Percentiles rank a stretch among this genome's conserved stretches.
phyloP scores from a whole-genome alignment of 768 basidiomycete genomes.

The Russula sp. region DNA sequence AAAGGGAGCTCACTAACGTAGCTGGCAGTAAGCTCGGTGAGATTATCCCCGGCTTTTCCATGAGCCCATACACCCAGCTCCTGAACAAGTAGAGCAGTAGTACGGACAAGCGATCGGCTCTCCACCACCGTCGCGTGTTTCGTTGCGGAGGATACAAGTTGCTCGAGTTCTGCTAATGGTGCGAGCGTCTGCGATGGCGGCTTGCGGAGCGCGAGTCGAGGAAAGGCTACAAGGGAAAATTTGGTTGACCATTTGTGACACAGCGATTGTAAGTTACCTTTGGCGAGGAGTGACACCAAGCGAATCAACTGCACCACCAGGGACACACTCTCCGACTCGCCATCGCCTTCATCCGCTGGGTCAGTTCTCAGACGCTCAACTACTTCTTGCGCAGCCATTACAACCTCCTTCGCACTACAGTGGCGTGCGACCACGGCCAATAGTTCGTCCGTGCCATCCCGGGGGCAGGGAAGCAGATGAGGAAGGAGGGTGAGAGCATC shows the following conservation, averaged over 20 bases:
- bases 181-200: conserved; percentile 12
- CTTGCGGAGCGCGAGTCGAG: conserved; percentile 24
- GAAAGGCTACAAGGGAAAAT: conserved; percentile 23
- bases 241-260: neutral
- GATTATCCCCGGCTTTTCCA: conserved; percentile 3
- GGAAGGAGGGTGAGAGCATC: conserved; percentile 39
- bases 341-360: conserved; percentile 22
- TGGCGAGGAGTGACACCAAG: conserved; percentile 24
- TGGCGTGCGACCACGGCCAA: conserved; percentile 30
- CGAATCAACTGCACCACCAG: conserved; percentile 25
- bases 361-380: conserved; percentile 31
- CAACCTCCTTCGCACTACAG: conserved; percentile 37
- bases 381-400: conserved; percentile 38
- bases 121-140: conserved; percentile 5
- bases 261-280: conserved; percentile 13
- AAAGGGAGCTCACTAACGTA: conserved; percentile 4
- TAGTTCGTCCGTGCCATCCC: conserved; percentile 31
- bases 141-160: conserved; percentile 5
- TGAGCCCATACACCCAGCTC: conserved; percentile 10
- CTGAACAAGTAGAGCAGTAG: conserved; percentile 10
- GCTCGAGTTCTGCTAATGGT: conserved; percentile 15
- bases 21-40: conserved; percentile 10
- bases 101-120: conserved; percentile 13
- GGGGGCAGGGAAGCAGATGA: conserved; percentile 30
- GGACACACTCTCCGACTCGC: neutral